These are phyloP conservation scores for Gnomoniopsis sp. DNA, from an alignment of 2,329 filamentous ascomycete genomes.

Conservation along the genomic window DNA sequence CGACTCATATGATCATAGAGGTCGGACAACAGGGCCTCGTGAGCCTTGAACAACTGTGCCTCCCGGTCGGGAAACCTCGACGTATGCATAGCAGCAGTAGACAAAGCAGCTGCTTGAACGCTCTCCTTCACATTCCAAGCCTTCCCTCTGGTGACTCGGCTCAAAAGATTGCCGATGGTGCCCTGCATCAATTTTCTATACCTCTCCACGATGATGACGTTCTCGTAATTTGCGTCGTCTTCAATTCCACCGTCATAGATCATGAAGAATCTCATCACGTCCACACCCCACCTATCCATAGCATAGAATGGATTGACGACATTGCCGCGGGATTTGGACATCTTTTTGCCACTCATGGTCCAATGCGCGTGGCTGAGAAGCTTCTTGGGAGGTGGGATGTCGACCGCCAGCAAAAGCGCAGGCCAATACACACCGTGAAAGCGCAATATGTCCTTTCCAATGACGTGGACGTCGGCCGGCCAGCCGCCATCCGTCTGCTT, in stretches of 20 bases:
- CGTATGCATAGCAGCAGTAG: background rate
- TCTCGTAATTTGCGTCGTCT: slow-evolving; percentile 82
- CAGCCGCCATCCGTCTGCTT: slow-evolving; percentile 64
- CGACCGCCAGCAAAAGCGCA: slow-evolving; percentile 85
- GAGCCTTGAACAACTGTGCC: slow-evolving; percentile 1
- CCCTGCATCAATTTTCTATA: slow-evolving; percentile 79
- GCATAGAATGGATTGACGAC: slow-evolving; percentile 94
- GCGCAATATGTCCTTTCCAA: slow-evolving; percentile 93
- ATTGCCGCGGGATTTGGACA: slow-evolving; percentile 95
- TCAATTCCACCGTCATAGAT: slow-evolving; percentile 73
- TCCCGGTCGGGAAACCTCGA: background rate
- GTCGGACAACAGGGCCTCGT: background rate
- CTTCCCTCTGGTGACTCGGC: slow-evolving; percentile 65
- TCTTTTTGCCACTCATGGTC: slow-evolving; percentile 88
- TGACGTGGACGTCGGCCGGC: slow-evolving; percentile 88
- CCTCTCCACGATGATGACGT: slow-evolving; percentile 66
- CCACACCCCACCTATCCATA: slow-evolving; percentile 81
- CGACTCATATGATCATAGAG: background rate
- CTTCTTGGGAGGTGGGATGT: slow-evolving; percentile 72
- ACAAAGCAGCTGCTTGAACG: slow-evolving; percentile 37
- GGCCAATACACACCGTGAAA: slow-evolving; percentile 99
- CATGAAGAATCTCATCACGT: slow-evolving; percentile 87
- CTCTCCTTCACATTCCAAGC: slow-evolving; percentile 65
- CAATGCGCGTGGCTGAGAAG: slow-evolving; percentile 92
- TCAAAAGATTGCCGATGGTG: slow-evolving; percentile 76